Base-by-base conservation (phyloP, 495 filamentous ascomycete species). In the Evernia prunastri region DNA sequence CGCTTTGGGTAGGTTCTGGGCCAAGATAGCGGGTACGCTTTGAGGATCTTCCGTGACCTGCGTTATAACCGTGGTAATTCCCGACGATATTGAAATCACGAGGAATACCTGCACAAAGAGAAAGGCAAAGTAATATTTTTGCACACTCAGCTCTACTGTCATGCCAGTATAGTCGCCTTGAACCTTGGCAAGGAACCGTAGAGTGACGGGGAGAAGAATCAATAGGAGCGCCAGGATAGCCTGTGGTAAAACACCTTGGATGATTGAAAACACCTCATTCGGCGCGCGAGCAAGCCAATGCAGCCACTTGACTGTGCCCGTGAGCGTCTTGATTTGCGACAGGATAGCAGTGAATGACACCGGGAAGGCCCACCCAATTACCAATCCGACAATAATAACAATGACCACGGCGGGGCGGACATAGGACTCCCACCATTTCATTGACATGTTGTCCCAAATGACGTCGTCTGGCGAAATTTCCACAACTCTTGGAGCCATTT, bases 391-490 rank as follows among this genome's bases (percentile, higher is more conserved):
- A 18, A 93, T 89, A 35, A 90, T 64, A 47, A 77, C 76, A 31
- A 90, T 75, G 27, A 94, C 86, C 37, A 86, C 70, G 59, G 78
- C 81, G 49, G 85, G 87, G 40, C 94, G 86, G 29, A 90, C 68
- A 80, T 94, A 96, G 56, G 87, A 85, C 68, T 91, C 86, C 89
- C 90, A 97, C 94, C 95, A 97, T 68, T 85, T 88, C 69, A 97
- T 88, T 4, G 89, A 93, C 89, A 98, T 93, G 73, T 98, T 98
- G 65, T 96, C 89, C 94, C 94, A 98, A 59, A 97, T 81, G 27
- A 98, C 92, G 74, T 97, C 92, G 61, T 89, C 86, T 0, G 94
- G 94, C 36, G 90, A 91, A 56, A 98, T 93, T 71, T 97, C 94
- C 23, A 97, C 89, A 51, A 88, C 83, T 27, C 94, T 89, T 35